Base-by-base conservation (phyloP, 2,329 filamentous ascomycete genomes). In the Aspergillus pseudotamarii region DNA sequence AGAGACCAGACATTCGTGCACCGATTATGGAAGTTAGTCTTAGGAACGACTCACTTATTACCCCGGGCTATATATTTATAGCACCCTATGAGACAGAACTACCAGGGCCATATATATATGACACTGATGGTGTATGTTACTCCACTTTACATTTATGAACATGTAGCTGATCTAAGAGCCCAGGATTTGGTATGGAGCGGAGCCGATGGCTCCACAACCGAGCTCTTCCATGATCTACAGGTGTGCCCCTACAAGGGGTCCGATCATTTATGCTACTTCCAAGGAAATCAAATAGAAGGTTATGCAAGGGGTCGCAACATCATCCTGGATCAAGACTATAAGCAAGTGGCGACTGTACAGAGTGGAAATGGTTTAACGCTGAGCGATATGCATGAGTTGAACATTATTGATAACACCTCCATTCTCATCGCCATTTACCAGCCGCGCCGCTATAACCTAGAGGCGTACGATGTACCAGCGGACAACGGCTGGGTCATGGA, bases 301-400 rank as follows among this genome's bases (percentile, higher is more conserved):
- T 85, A 83, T 62, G 82, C 81, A 28, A 77, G 81, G 46, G 83
- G 83, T 6, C 82, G 84, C 75, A 82, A 81, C 50, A 74, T 84
- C 26, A 85, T 85, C 60, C 79, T 85, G 80, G 80, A 85, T 66
- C 77, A 79, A 58, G 75, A 77, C 53, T 85, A 85, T 68, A 74
- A 79, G 45, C 79, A 82, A 50, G 82, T 83, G 50, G 78, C 79
- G 66, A 83, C 81, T 3, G 77, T 85, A 30, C 74, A 77, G 46
- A 71, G 78, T 1, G 75, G 75, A 2, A 76, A 75, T 26, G 76
- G 76, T 36, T 76, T 78, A 71, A 72, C 76, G 8, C 78, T 78
- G 26, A 79, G 77, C 68, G 83, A 85, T 68, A 84, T 84, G 82
- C 83, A 85, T 68, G 83, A 85, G 63, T 84, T 85, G 68, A 78